Base-by-base conservation (phyloP, 352 stramenopile species). In the Elongisporangium anandrum region DNA sequence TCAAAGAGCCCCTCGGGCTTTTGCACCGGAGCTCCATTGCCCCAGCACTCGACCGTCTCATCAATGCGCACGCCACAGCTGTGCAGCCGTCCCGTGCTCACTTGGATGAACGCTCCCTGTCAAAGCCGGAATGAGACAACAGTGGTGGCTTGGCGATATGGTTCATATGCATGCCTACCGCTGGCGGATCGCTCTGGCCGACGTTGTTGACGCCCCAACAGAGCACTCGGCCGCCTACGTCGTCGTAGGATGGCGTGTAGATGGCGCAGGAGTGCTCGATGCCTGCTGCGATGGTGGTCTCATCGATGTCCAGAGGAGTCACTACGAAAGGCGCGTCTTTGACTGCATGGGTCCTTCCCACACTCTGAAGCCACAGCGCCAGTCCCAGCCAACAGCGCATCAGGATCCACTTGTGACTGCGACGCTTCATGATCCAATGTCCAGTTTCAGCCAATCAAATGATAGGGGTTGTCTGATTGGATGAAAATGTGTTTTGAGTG, bases 221-320 rank as follows among this genome's bases (percentile, higher is more conserved):
- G 47, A 88, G 57, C 21, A 92, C 77, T n/a, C 68, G 80, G 12
- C 85, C 85, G 57, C 79, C 83, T 39, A 94, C 84, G 60, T 90
- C 79, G 49, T 79, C 69, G 45, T 77, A 73, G 6, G 81, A 85
- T 54, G 76, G 56, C 20, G 77, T 84, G 45, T 90, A 67, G 61
- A 94, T 90, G 26, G 85, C 85, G 53, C 85, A 94, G 52, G 85
- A 89, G 68, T 94, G 85, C 50, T 87, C 79, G 61, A 91, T 82
- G 59, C 85, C 85, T 0, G 80, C 80, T 2, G 82, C 82, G 57
- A 94, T 84, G 45, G 68, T 88, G 38, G 74, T 90, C 59, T 92
- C 85, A 52, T 90, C 82, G 52, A 88, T 85, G 53, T 94, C 84
- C 58, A 87, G 53, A n/a, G 85, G 77, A 26, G 68, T 68, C 41